Percentiles rank a stretch among this genome's conserved stretches.
Conservation (phyloP, 2,329 filamentous ascomycete species). For the Madurella mycetomatis region DNA sequence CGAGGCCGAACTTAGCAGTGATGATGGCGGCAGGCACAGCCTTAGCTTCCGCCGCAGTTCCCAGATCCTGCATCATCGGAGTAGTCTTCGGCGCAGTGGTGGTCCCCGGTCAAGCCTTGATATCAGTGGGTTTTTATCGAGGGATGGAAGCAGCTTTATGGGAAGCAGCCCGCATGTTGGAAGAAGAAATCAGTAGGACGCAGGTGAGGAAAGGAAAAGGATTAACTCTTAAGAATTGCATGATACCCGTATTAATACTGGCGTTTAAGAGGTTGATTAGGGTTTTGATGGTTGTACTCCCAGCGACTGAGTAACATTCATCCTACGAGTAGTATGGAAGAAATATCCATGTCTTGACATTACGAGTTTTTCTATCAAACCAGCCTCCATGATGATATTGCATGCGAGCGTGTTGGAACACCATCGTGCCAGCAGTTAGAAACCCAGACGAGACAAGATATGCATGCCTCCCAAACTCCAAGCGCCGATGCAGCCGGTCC, state of each 20-base stretch:
- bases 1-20: constrained; percentile 58
- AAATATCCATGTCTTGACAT: constrained; percentile 5
- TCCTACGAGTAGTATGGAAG: background rate
- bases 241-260: constrained; percentile 11
- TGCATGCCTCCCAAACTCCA: constrained; percentile 15
- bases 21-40: constrained; percentile 31
- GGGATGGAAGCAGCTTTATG: constrained; percentile 54
- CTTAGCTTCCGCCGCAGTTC: constrained; percentile 24
- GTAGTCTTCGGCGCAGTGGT: constrained; percentile 28
- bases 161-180: constrained; percentile 50
- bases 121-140: constrained; percentile 51
- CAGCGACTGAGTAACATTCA: background rate
- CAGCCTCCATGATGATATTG: constrained; percentile 1
- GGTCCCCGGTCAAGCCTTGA: constrained; percentile 50
- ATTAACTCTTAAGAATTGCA: background rate
- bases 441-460: constrained; percentile 9
- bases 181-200: constrained; percentile 26
- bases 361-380: constrained; percentile 13
- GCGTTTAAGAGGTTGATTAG: background rate
- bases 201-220: background rate
- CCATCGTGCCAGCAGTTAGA: background rate
- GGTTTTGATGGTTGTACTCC: background rate
- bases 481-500: constrained; percentile 8
- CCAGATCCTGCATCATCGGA: constrained; percentile 16
- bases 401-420: constrained; percentile 7